phyloP scores from a whole-genome alignment of 768 basidiomycete genomes.

The Xerocomellus dryophilus region DNA sequence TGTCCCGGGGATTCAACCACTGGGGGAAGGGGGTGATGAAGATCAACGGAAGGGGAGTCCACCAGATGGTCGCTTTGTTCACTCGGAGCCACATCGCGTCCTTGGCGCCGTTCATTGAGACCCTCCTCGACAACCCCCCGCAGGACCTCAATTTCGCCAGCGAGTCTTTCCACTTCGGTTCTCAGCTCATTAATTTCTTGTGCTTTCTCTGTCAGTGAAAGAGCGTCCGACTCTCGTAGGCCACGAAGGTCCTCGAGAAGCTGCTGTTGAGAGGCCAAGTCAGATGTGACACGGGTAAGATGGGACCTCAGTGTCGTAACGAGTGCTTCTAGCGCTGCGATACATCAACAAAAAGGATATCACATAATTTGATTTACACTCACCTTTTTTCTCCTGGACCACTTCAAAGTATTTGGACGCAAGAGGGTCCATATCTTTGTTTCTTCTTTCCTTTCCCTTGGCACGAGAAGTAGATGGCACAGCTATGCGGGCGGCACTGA shows the following conservation, averaged over 20 bases:
- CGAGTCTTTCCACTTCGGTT: conserved; percentile 76
- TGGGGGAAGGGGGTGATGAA: not conserved
- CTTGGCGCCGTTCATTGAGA: conserved; percentile 64
- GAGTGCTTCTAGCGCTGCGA: conserved; percentile 74
- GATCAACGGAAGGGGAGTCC: not conserved
- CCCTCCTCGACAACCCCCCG: conserved; percentile 85
- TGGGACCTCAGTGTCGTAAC: conserved; percentile 72
- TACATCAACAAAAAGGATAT: conserved; percentile 9
- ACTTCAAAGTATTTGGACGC: conserved; percentile 65
- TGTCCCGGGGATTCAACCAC: conserved; percentile 4
- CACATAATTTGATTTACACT: conserved; percentile 5
- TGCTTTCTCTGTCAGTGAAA: conserved; percentile 55
- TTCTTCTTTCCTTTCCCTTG: conserved; percentile 29
- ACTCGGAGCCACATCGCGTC: conserved; percentile 40
- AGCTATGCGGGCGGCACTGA: conserved; percentile 12
- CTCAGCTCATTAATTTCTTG: conserved; percentile 66
- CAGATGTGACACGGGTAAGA: conserved; percentile 71
- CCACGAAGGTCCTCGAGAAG: conserved; percentile 63
- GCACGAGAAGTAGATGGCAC: conserved; percentile 21
- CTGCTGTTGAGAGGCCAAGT: conserved; percentile 73
- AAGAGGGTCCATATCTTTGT: conserved; percentile 37
- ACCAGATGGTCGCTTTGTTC: conserved; percentile 4
- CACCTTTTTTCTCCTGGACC: conserved; percentile 89
- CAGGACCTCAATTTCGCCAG: conserved; percentile 84
- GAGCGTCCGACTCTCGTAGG: conserved; percentile 60